These are phyloP conservation scores for Fraxinus dipetala DNA, from an alignment of 305 asterid genomes.

Conservation along the genomic window DNA sequence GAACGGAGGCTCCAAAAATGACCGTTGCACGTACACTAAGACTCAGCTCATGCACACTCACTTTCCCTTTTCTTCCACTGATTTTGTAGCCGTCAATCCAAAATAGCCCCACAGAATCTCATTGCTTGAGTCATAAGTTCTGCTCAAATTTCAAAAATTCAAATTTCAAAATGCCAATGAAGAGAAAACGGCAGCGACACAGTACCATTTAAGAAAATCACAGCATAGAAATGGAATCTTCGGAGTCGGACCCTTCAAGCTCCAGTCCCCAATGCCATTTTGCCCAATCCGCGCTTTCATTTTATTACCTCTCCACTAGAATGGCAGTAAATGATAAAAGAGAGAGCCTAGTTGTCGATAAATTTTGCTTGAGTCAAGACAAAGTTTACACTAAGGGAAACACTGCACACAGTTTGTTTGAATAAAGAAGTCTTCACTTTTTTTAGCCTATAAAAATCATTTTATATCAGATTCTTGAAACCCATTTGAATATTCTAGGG, in stretches of 20 bases:
- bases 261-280: neutral
- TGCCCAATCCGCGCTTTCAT: neutral
- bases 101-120: slow-evolving; percentile 5
- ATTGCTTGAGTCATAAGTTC: neutral
- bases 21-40: slow-evolving; percentile 19
- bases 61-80: slow-evolving; percentile 6
- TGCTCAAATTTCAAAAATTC: slow-evolving; percentile 32
- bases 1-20: slow-evolving; percentile 8
- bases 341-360: neutral
- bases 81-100: slow-evolving; percentile 28
- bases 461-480: slow-evolving; percentile 14
- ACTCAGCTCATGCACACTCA: slow-evolving; percentile 17
- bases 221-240: slow-evolving; percentile 40
- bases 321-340: neutral
- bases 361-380: neutral
- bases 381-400: neutral
- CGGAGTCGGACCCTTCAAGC: neutral
- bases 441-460: slow-evolving; percentile 1
- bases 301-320: neutral
- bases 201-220: slow-evolving; percentile 36
- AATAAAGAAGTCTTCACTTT: neutral
- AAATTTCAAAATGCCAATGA: slow-evolving; percentile 40
- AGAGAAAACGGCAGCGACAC: slow-evolving; percentile 37
- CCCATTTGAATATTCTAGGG: neutral
- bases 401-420: neutral